These are phyloP conservation scores for Bretschneidera sinensis DNA, from an alignment of 345 rosid species.

Conservation along the genomic window DNA sequence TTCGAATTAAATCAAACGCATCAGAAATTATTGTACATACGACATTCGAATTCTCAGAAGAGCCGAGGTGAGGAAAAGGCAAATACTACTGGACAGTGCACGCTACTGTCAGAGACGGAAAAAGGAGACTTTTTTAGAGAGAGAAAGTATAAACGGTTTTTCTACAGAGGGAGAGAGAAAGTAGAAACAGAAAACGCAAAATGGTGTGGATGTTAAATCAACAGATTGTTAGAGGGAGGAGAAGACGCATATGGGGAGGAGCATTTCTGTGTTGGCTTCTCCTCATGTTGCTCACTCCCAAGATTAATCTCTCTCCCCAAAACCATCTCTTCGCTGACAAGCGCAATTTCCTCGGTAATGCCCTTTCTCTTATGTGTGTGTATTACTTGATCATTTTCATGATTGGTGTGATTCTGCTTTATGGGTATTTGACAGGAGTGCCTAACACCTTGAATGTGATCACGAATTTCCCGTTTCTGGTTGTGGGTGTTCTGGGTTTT, in stretches of 20 bases:
- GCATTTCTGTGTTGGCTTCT: constrained; percentile 54
- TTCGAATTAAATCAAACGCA: not conserved
- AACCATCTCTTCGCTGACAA: constrained; percentile 64
- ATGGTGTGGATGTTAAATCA: constrained; percentile 59
- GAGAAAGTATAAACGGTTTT: too few species aligned
- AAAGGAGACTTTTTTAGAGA: too few species aligned
- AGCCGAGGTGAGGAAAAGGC: not conserved
- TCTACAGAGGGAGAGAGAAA: constrained; percentile 13
- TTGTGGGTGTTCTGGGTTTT: constrained; percentile 76
- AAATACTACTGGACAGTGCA: too few species aligned
- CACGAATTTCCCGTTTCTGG: constrained; percentile 76
- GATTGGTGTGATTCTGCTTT: constrained; percentile 6
- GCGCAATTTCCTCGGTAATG: constrained; percentile 85
- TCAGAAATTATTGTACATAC: not conserved
- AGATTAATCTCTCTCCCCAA: constrained; percentile 43
- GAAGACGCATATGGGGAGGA: constrained; percentile 38
- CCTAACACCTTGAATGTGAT: constrained; percentile 86
- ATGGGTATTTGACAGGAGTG: constrained; percentile 50
- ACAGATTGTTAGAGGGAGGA: constrained; percentile 42
- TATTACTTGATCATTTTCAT: not conserved
- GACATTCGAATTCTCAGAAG: not conserved
- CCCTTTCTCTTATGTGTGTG: too few species aligned
- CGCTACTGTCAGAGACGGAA: not conserved
- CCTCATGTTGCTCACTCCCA: constrained; percentile 65
- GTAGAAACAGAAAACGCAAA: not conserved